phyloP scores from a whole-genome alignment of 2,329 filamentous ascomycete genomes.

The Diaporthe citriasiana region DNA sequence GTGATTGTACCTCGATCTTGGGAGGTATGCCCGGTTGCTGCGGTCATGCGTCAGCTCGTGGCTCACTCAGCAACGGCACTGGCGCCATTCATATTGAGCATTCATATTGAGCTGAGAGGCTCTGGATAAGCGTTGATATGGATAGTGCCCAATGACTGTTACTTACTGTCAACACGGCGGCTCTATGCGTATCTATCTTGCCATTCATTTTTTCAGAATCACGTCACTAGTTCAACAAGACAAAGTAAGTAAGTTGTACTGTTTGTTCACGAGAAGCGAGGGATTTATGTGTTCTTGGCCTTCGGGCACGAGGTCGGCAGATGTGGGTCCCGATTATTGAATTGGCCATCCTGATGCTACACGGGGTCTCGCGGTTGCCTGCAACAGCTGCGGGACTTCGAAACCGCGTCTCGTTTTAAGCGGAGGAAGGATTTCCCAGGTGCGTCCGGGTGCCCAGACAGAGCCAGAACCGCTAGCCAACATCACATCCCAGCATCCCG shows the following conservation, averaged over 20 bases:
- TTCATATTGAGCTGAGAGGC: too few species aligned
- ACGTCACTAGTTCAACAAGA: neutral
- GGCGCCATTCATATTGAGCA: neutral
- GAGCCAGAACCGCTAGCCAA: neutral
- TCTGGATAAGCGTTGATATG: neutral
- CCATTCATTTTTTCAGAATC: constrained; percentile 26
- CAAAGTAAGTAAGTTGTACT: rapidly evolving
- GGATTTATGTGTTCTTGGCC: constrained; percentile 1
- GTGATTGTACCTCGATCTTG: constrained; percentile 44
- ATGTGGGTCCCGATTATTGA: constrained; percentile 15
- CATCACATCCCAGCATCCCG: neutral
- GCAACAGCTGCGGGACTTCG: constrained; percentile 31
- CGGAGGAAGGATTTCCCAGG: constrained; percentile 32
- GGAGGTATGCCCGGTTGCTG: constrained; percentile 35
- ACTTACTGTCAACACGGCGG: constrained; percentile 41
- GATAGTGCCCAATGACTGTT: neutral
- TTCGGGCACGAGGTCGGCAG: constrained; percentile 15
- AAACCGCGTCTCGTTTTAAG: constrained; percentile 27
- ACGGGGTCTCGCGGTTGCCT: constrained; percentile 14
- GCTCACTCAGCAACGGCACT: neutral
- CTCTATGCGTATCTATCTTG: constrained; percentile 39
- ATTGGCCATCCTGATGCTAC: constrained; percentile 6
- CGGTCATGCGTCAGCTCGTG: neutral
- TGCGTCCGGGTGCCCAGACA: neutral
- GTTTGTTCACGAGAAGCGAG: neutral